Evolutionary conservation across 2,329 filamentous ascomycete species (phyloP), one percentile per base, ranked within the genome.

Genomic region (Pestalotiopsis sp.): DNA sequence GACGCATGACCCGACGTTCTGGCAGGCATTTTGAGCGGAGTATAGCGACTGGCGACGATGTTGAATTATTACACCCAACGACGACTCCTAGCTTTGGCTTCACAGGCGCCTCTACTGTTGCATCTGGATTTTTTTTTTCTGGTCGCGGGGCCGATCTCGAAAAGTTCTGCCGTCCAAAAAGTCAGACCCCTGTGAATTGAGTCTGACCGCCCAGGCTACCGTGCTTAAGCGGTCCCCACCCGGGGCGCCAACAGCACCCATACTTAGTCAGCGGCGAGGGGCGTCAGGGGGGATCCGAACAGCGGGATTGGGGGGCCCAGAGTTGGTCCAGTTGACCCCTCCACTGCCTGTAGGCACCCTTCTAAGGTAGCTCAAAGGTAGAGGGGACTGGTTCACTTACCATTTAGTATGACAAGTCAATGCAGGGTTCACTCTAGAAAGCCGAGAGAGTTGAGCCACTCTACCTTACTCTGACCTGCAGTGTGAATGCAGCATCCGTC

Each of bases 1-100:
- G 63, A 24, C 63, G 35, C 13, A n/a, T 44, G 2, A 3, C 48
- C 44, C 13, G 63, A 38, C 10, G 64, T 66, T 44, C 64, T 22
- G 38, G 64, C 58, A n/a, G 64, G 64, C 64, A 66, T 66, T 14
- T 20, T 65, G 63, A 24, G 48, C 44, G 24, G 26, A 10, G 7
- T 26, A n/a, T 20, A 17, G 20, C 38, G 38, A 52, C 11, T 22
- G 20, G 40, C 20, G 39, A 22, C 22, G 56, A 13, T 58, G 58
- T 35, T 38, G 26, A 58, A 17, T 24, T 26, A 38, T 22, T 58
- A 5, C 17, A n/a, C 9, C 44, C 44, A 52, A n/a, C 44, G 44
- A 48, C 44, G 44, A 52, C 5, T 48, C 13, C 40, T 52, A 52
- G 17, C 17, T 35, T 24, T 17, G 26, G 14, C 11, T 58, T 35